These are phyloP conservation scores for Monilinia fructicola DNA, from an alignment of 2,329 filamentous ascomycete genomes.

Conservation along the genomic window DNA sequence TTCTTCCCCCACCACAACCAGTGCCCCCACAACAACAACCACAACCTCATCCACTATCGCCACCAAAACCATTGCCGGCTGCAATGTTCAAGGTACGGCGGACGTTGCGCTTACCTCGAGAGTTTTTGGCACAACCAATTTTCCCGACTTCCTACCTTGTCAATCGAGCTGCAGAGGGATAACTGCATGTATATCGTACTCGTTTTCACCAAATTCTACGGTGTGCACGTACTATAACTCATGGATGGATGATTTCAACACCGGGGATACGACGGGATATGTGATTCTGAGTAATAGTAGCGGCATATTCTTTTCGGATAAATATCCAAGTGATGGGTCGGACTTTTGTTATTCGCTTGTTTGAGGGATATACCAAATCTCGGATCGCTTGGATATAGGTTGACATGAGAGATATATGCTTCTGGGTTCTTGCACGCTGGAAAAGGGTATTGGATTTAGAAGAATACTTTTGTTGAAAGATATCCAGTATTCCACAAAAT, in stretches of 20 bases:
- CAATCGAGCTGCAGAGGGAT: background rate
- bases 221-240: slow-evolving; percentile 6
- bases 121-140: background rate
- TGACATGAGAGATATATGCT: background rate
- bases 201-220: background rate
- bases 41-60: background rate
- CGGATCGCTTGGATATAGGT: background rate
- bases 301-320: slow-evolving; percentile 18
- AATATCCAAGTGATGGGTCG: slow-evolving; percentile 19
- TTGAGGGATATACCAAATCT: background rate
- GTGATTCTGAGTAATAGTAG: slow-evolving; percentile 4
- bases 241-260: slow-evolving; percentile 13
- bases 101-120: background rate
- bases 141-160: background rate
- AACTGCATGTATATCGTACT: slow-evolving; percentile 18
- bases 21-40: background rate
- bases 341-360: slow-evolving; percentile 1
- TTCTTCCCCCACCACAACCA: background rate
- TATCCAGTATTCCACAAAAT: background rate
- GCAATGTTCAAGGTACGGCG: slow-evolving; percentile 15
- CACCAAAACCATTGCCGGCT: slow-evolving; percentile 16
- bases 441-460: background rate
- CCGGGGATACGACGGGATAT: slow-evolving; percentile 6
- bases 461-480: background rate
- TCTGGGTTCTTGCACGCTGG: background rate